phyloP scores from a whole-genome alignment of 371 early-diverging fungal genomes.

The Choanephora cucurbitarum region DNA sequence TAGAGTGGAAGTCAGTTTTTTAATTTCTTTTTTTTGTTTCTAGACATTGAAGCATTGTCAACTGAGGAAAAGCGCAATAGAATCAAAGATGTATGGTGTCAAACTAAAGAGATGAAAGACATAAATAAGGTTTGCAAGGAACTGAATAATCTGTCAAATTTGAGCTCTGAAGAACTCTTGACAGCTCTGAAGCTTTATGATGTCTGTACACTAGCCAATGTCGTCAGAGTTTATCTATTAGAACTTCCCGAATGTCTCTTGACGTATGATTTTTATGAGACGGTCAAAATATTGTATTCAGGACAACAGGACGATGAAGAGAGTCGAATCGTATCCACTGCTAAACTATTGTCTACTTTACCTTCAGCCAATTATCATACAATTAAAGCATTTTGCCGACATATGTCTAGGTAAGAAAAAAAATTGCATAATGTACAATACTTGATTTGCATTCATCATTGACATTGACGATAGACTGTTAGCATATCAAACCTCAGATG shows the following conservation, averaged over 20 bases:
- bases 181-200: slow-evolving; percentile 58
- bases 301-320: slow-evolving; percentile 36
- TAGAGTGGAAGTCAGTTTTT: neutral
- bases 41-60: neutral
- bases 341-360: slow-evolving; percentile 57
- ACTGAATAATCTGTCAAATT: slow-evolving; percentile 47
- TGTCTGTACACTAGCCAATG: slow-evolving; percentile 57
- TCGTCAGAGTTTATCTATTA: slow-evolving; percentile 65
- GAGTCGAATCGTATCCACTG: slow-evolving; percentile 43
- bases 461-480: slow-evolving; percentile 12
- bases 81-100: slow-evolving; percentile 12
- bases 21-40: neutral
- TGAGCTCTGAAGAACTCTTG: slow-evolving; percentile 33
- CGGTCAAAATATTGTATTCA: slow-evolving; percentile 63
- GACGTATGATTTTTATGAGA: slow-evolving; percentile 73
- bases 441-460: no score
- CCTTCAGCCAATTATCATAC: slow-evolving; percentile 58
- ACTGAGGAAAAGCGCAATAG: neutral
- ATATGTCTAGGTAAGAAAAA: slow-evolving; percentile 46
- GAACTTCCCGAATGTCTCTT: slow-evolving; percentile 74
- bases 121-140: slow-evolving; percentile 58
- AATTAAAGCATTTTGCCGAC: slow-evolving; percentile 43
- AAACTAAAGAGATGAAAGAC: slow-evolving; percentile 23
- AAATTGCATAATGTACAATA: no score
- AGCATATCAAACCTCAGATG: neutral